Base-by-base conservation (phyloP, 2,329 filamentous ascomycete genomes). In the Ramichloridium luteum region DNA sequence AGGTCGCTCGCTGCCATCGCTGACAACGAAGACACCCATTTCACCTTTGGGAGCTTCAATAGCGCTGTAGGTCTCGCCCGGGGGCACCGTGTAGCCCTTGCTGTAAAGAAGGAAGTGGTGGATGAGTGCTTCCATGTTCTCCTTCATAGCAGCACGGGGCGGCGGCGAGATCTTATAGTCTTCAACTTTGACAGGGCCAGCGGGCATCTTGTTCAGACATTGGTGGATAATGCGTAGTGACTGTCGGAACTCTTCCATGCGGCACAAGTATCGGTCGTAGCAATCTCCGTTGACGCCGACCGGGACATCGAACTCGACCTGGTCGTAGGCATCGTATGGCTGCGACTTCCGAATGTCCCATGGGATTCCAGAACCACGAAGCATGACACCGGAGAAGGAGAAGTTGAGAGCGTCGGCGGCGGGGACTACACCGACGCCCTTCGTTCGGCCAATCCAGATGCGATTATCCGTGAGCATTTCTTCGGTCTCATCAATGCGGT, bases 1-100 rank as follows among this genome's bases (percentile, higher is more conserved):
- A 28, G 90, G 90, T 54, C 90, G 72, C 72, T 98, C 90, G 56
- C 77, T 90, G 43, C 90, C 90, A 56, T 98, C 90, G 56, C 82
- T 93, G 52, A 98, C 90, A 31, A 98, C 65, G 58, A 80, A 98
- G 27, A 98, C 90, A 58, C 80, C 90, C 90, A 98, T 98, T 68
- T 98, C 90, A 51, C 90, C 90, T 78, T 98, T 98, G 39, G 90
- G 90, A n/a, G 92, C 90, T 69, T 98, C 90, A 44, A 98, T 98
- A 40, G 80, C 88, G 28, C 80, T 86, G 70, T 98, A 98, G 4
- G 90, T 98, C 70, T 98, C 90, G 41, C 90, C 92, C 5, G 92
- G 90, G 26, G 90, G 90, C 3, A 98, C 90, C 27, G 84, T 74
- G 62, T 98, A 98, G 37, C 90, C 90, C 73, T 98, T 98, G 60